A percentile compares a stretch with the other conserved stretches of the same genome.
These are phyloP conservation scores for Puya raimondii DNA, from an alignment of 176 grass and related monocot genomes.

Conservation along the genomic window DNA sequence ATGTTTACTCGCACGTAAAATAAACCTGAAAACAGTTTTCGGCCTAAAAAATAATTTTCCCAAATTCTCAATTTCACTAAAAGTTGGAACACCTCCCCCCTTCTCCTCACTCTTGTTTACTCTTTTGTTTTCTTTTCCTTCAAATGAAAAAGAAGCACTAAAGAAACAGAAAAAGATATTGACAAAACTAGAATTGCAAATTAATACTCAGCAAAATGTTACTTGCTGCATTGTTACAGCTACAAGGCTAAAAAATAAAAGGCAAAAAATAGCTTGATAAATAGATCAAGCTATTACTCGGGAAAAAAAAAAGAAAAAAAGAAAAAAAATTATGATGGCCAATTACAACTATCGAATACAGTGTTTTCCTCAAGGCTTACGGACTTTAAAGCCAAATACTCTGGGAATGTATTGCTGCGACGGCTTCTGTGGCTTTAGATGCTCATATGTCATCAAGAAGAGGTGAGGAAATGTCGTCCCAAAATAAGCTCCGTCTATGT, in stretches of 20 bases:
- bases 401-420: slow-evolving; percentile 41
- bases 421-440: slow-evolving; percentile 60
- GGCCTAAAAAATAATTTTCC: too few species aligned
- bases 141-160: too few species aligned
- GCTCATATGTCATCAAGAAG: slow-evolving; percentile 59
- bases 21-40: too few species aligned
- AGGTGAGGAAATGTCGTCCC: slow-evolving; percentile 64
- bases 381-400: slow-evolving; percentile 59
- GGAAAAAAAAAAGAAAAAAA: neutral
- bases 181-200: too few species aligned
- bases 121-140: too few species aligned
- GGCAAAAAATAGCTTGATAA: neutral
- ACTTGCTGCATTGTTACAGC: too few species aligned
- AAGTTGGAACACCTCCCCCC: too few species aligned
- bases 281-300: slow-evolving; percentile 12
- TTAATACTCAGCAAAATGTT: too few species aligned
- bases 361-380: slow-evolving; percentile 1
- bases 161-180: too few species aligned
- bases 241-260: slow-evolving; percentile 3
- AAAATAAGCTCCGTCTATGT: slow-evolving; percentile 53
- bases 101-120: too few species aligned
- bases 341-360: slow-evolving; percentile 8
- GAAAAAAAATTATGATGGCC: neutral
- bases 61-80: too few species aligned
- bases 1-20: too few species aligned